phyloP scores from a whole-genome alignment of 257 asterid genomes.

The Solanum piurae region DNA sequence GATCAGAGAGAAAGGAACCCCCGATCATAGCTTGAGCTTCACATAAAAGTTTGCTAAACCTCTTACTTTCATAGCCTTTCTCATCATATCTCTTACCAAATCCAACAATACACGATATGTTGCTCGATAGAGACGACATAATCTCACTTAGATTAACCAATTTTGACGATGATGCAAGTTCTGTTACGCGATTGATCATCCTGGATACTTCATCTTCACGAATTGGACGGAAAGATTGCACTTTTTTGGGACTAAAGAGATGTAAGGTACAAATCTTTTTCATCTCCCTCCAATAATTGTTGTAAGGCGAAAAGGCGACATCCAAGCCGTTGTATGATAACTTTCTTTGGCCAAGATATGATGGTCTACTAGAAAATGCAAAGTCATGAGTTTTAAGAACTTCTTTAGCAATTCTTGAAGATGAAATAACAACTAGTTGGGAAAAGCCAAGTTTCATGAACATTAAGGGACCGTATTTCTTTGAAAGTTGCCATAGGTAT shows the following conservation, averaged over 20 bases:
- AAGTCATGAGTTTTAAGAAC: slow-evolving; percentile 9
- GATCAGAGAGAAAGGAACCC: neutral
- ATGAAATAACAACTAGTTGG: slow-evolving; percentile 12
- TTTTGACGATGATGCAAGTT: neutral
- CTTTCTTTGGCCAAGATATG: neutral
- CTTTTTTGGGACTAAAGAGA: slow-evolving; percentile 1
- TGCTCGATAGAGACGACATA: neutral
- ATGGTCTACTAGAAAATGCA: slow-evolving; percentile 7
- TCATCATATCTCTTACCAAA: neutral
- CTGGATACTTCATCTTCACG: neutral
- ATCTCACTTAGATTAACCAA: neutral
- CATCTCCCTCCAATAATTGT: slow-evolving; percentile 12
- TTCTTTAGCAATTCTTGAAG: slow-evolving; percentile 12
- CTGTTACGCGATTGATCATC: neutral
- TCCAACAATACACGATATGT: neutral
- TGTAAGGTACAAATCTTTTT: slow-evolving; percentile 3
- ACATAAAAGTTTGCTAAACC: neutral
- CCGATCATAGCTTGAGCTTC: neutral
- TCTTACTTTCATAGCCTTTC: neutral
- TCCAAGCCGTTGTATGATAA: slow-evolving; percentile 10
- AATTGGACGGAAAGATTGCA: neutral
- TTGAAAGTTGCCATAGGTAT: slow-evolving; percentile 11
- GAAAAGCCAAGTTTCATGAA: slow-evolving; percentile 13
- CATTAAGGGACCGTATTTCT: slow-evolving; percentile 16
- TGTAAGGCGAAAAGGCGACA: slow-evolving; percentile 15